Evolutionary conservation across 352 stramenopile genomes (phyloP), one percentile per base, ranked within the genome.

Genomic region (Phytopythium mirpurense): DNA sequence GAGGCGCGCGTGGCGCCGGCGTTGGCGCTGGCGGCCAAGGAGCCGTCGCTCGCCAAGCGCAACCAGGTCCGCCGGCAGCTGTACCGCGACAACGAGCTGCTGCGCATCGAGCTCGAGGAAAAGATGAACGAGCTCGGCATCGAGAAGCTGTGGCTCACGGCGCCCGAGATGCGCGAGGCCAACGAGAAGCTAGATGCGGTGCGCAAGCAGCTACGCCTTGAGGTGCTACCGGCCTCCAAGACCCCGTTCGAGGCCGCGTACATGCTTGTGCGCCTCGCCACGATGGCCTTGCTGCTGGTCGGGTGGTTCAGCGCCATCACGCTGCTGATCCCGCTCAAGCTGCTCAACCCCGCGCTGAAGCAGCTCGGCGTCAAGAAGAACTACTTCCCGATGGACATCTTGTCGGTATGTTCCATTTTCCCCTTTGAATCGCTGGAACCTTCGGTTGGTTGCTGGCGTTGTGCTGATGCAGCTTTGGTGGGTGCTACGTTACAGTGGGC

Each of bases 81-180:
- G 15, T 89, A 93, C 54, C 64, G 68, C 42, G 79, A 90, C 54
- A 76, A 61, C 57, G 83, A 93, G 57, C 58, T 89, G 27, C 60
- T 93, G 46, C 83, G 78, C 54, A 63, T 93, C 19, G 83, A 93
- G 53, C 65, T 93, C 37, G 80, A 93, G 49, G 83, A 90, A 62
- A 67, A 78, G 24, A 68, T 92, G 58, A 88, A 90, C 59, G 47
- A 70, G 46, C 58, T 82, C 19, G 80, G 74, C 37, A 78, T 89
- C 34, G 75, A 90, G 42, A 67, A 53, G n/a, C 65, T 86, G 54
- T 87, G 67, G 68, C 32, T 70, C 16, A 65, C 67, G 23, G 72
- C 71, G 12, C 57, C 68, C 0, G 68, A 77, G 47, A 77, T 90
- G 45, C 53, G 70, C 29, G 60, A 70, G 5, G 74, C 75, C 47